These are phyloP conservation scores for Penicillium sp. DNA, from an alignment of 2,329 filamentous ascomycete genomes.

Conservation along the genomic window DNA sequence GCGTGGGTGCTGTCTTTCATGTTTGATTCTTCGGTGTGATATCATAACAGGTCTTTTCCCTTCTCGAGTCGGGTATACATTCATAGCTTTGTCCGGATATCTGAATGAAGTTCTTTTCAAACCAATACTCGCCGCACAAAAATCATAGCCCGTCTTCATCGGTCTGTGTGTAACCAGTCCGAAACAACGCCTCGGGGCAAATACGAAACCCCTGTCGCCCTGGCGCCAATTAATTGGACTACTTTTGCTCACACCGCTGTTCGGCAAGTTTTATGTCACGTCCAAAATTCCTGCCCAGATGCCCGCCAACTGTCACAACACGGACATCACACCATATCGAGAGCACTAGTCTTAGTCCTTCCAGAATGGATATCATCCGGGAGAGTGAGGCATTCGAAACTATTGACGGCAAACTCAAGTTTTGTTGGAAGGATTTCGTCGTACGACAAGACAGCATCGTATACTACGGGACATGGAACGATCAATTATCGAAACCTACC, in stretches of 20 bases:
- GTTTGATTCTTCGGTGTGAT: not conserved
- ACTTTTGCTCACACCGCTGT: not conserved
- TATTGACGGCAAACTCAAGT: not conserved
- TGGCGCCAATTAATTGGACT: not conserved
- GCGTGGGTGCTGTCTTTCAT: slow-evolving; percentile 7
- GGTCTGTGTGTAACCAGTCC: not conserved
- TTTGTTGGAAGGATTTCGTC: no score
- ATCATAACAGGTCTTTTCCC: slow-evolving; percentile 2
- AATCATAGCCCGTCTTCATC: not conserved
- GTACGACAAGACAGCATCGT: no score
- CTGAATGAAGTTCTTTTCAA: not conserved
- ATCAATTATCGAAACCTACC: no score
- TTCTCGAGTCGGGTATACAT: not conserved
- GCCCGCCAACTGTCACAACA: not conserved
- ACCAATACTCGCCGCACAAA: not conserved
- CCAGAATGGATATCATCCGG: not conserved
- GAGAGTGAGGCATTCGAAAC: not conserved
- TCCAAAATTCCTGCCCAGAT: no score
- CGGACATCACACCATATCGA: not conserved
- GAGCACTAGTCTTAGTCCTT: not conserved
- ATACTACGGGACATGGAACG: no score
- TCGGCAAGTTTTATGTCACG: not conserved
- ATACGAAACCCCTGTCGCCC: not conserved
- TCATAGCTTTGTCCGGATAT: not conserved
- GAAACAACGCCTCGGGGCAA: not conserved